Evolutionary conservation across 495 filamentous ascomycete genomes (phyloP), one percentile per base, ranked within the genome.

Genomic region (Trichocladium uniseriatum): DNA sequence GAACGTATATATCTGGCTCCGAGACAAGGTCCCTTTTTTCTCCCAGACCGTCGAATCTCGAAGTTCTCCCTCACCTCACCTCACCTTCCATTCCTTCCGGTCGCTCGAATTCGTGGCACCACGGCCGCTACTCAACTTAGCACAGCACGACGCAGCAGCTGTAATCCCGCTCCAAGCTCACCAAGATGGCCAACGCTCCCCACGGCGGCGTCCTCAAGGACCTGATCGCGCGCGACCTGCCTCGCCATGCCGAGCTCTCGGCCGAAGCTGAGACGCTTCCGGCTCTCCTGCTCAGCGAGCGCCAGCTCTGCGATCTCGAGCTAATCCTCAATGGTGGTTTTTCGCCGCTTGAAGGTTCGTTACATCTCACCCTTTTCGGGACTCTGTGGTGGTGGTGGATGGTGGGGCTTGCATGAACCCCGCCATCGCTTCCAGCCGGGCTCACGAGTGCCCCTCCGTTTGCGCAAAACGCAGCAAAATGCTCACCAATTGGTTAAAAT

Each of bases 171-270:
- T 27, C 24, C 24, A 41, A 35, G 9, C n/a, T 18, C 14, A 20
- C 21, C 40, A 69, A 38, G 19, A 79, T 79, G 76, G 74, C 76
- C 32, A 79, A 95, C 74, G 64, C 84, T 67, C 92, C 92, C 46
- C 92, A 98, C 71, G 92, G 92, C 72, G 92, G 94, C 66, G 76
- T 91, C 71, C 83, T 98, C 56, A 97, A 96, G 80, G 92, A 98
- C 75, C 79, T 98, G 59, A 67, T 97, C 49, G 91, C 91, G 31
- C 81, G 92, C 70, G 92, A 98, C 79, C 74, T 79, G 45, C 81
- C 82, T 44, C 80, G 84, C 55, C 82, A 91, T 39, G 69, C 74
- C 29, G 69, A 94, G 68, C 82, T 98, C 44, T 74, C 72, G 8
- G 79, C 74, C 21, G 92, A 98, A 69, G 89, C 91, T 9, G 90